Conservation (phyloP, 2,329 filamentous ascomycete species). For the Trichoderma sp. region DNA sequence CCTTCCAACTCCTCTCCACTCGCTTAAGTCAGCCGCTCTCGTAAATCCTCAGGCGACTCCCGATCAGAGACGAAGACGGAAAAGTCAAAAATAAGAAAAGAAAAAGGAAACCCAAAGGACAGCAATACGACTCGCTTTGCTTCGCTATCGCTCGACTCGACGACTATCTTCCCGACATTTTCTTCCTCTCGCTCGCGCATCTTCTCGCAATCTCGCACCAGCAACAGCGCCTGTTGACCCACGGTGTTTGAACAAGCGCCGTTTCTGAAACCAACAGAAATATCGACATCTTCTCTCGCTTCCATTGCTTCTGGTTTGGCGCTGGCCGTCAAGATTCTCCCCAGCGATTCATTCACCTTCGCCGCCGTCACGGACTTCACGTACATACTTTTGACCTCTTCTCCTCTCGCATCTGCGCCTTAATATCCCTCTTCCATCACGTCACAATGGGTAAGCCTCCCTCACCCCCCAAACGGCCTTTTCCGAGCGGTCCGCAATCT, state of each 20-base stretch:
- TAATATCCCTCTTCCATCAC: neutral
- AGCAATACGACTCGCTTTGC: neutral
- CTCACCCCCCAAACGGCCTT: neutral
- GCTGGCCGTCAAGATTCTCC: constrained; percentile 16
- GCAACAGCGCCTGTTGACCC: neutral
- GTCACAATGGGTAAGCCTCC: constrained; percentile 37
- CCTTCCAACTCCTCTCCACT: neutral
- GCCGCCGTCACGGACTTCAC: neutral
- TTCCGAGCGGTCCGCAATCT: constrained; percentile 1
- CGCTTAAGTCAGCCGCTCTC: constrained; percentile 1
- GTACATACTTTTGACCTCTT: neutral
- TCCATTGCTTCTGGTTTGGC: constrained; percentile 8
- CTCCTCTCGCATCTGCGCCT: neutral
- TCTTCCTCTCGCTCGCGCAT: neutral
- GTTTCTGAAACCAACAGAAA: constrained; percentile 7
- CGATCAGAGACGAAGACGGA: neutral
- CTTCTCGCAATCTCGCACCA: neutral
- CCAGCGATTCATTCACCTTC: neutral
- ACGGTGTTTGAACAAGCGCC: constrained; percentile 9
- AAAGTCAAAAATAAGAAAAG: neutral
- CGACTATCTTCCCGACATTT: neutral
- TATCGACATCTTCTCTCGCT: neutral
- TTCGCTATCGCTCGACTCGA: neutral
- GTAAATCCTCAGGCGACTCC: neutral
- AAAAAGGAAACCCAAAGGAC: neutral